Evolutionary conservation across 2,329 filamentous ascomycete species (phyloP).

Genomic region (Diaporthe longicolla): DNA sequence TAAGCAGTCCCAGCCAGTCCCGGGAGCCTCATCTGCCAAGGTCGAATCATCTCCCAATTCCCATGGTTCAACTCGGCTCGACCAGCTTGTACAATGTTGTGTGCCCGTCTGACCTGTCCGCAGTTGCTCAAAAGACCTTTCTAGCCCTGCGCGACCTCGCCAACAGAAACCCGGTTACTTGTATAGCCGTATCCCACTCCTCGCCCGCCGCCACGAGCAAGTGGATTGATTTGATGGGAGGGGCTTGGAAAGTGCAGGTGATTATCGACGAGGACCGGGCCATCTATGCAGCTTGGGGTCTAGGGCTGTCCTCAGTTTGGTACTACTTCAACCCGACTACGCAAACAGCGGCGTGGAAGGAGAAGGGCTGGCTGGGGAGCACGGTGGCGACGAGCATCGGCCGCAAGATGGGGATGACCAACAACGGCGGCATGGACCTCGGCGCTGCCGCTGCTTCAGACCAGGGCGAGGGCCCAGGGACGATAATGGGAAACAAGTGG

Average conservation of each 20-base stretch:
- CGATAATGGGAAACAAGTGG: constrained; percentile 67
- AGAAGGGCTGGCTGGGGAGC: constrained; percentile 68
- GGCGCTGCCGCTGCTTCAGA: constrained; percentile 50
- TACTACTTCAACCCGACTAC: constrained; percentile 68
- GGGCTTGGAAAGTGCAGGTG: constrained; percentile 69
- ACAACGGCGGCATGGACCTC: constrained; percentile 19
- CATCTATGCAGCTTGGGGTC: constrained; percentile 72
- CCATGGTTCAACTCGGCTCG: not conserved
- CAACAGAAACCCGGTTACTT: constrained; percentile 64
- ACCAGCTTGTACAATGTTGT: not conserved
- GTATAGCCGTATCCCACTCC: constrained; percentile 72
- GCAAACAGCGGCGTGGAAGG: constrained; percentile 66
- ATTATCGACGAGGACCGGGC: constrained; percentile 70
- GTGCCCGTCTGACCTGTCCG: constrained; percentile 16
- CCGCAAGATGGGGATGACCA: constrained; percentile 42
- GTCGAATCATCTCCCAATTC: not conserved
- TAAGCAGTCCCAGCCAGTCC: constrained; percentile 51
- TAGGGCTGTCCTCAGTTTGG: constrained; percentile 66
- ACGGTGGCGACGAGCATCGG: constrained; percentile 64
- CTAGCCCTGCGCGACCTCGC: constrained; percentile 68
- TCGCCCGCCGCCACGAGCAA: constrained; percentile 68
- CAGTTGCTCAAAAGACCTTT: constrained; percentile 71
- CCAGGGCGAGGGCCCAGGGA: constrained; percentile 49
- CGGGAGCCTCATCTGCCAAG: not conserved
- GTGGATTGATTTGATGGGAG: constrained; percentile 71